Evolutionary conservation across 148 eudicot species (phyloP), one percentile per base, ranked within the genome.

Genomic region (Fagopyrum tataricum): DNA sequence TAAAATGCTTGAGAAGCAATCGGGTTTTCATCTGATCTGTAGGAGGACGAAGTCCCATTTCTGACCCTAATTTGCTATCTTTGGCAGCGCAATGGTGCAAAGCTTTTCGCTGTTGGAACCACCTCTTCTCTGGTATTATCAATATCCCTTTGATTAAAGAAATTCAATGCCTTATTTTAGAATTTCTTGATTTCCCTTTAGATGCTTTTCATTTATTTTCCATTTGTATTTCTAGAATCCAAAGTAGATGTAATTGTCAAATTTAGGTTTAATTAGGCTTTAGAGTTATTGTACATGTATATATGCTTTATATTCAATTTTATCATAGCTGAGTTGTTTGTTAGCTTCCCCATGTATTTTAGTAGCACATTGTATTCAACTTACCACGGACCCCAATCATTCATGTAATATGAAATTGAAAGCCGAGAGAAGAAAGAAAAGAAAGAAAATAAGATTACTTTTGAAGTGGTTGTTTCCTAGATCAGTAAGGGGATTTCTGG

Each of bases 91-190:
- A 95, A 95, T 80, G 99, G 99, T 73, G 73, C 87, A 18, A 95
- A 95, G 86, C 97, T 95, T 73, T 88, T 91, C 74, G 97, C 86
- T 62, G 97, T 95, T 72, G 97, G 99, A 74, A 87, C 97, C n/a
- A 67, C 88, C 24, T 88, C 97, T 53, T 95, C 97, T 72, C 81
- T 91, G 99, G 99, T 95, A 91, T 31, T 17, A 64, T 4, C 17
- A 21, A 58, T 58, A 4, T 41, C 37, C 55, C 73, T 6, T 7
- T 12, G 31, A 43, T 3, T 31, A 31, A 31, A 31, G 37, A 31
- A 13, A 71, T 56, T 73, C 66, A 4, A 39, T 37, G 47, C n/a
- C 24, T 42, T 31, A 59, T 9, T 20, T 41, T 61, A 3, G 15
- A 10, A 67, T 43, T 56, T 67, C 68, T 49, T 66, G 67, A 37